Evolutionary conservation across 192 early-diverging fungal species (phyloP).

Genomic region (Coemansia sp.): DNA sequence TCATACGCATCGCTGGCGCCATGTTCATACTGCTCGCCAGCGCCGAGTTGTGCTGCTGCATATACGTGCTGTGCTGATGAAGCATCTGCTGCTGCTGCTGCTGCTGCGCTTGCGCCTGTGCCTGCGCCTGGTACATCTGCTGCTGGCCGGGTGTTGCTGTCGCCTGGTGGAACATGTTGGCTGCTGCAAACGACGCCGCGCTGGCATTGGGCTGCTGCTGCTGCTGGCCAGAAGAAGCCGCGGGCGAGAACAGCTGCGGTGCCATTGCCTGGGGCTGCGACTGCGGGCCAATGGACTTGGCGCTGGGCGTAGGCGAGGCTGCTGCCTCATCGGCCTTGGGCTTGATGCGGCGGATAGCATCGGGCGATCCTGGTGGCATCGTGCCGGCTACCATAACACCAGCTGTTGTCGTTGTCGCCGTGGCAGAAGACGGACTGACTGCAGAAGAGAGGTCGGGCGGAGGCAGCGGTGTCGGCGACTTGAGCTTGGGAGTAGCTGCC

Average conservation of each 20-base stretch:
- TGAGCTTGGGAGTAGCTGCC: constrained; percentile 47
- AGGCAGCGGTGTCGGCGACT: constrained; percentile 48
- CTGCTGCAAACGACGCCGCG: background rate
- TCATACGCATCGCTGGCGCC: background rate
- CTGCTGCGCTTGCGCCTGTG: background rate
- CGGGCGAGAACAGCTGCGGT: constrained; percentile 3
- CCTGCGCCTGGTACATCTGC: constrained; percentile 9
- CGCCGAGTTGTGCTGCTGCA: constrained; percentile 16
- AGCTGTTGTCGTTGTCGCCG: too few relatives aligned
- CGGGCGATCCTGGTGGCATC: constrained; percentile 25
- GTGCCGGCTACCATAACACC: background rate
- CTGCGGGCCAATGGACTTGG: constrained; percentile 16
- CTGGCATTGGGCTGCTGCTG: background rate
- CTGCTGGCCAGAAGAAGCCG: constrained; percentile 4
- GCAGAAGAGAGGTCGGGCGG: background rate
- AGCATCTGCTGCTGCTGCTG: constrained; percentile 9
- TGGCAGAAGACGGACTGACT: background rate
- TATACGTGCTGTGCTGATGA: constrained; percentile 14
- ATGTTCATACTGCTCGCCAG: constrained; percentile 11
- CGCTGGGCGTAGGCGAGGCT: constrained; percentile 47
- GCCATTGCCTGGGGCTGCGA: background rate
- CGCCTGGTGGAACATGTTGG: constrained; percentile 14
- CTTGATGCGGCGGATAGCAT: constrained; percentile 27
- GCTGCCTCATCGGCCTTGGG: constrained; percentile 36
- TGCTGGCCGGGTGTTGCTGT: background rate